phyloP scores from a whole-genome alignment of 148 eudicot species.

The Cornus kousa region DNA sequence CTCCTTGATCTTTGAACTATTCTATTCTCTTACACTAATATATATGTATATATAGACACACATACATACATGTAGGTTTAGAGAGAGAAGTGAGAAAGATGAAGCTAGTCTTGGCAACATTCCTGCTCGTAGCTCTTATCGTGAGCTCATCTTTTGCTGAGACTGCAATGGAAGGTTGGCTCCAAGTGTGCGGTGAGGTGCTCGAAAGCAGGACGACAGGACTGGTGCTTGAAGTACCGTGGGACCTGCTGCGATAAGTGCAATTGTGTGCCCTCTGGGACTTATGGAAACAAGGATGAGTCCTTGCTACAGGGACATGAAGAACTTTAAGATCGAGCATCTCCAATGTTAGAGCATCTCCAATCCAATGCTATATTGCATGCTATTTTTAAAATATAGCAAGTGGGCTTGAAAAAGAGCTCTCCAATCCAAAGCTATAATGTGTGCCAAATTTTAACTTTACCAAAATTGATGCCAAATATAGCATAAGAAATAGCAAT shows the following conservation, averaged over 20 bases:
- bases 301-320: not conserved
- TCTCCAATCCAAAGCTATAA: no score
- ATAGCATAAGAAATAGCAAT: no score
- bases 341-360: no score
- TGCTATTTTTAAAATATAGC: no score
- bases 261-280: not conserved
- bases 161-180: conserved; percentile 21
- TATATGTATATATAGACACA: no score
- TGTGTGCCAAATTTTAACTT: no score
- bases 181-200: not conserved
- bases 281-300: not conserved
- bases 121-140: conserved; percentile 11
- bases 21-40: no score
- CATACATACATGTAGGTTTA: no score
- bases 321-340: not conserved
- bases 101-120: conserved; percentile 13
- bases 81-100: not conserved
- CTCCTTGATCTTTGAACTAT: no score
- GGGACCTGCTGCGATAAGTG: not conserved
- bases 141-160: conserved; percentile 18
- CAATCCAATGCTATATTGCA: no score
- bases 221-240: not conserved
- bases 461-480: no score
- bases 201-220: not conserved
- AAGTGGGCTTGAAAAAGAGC: no score